These are phyloP conservation scores for Geotrichum siamense DNA, from an alignment of 1,139 yeast genomes.

Conservation along the genomic window DNA sequence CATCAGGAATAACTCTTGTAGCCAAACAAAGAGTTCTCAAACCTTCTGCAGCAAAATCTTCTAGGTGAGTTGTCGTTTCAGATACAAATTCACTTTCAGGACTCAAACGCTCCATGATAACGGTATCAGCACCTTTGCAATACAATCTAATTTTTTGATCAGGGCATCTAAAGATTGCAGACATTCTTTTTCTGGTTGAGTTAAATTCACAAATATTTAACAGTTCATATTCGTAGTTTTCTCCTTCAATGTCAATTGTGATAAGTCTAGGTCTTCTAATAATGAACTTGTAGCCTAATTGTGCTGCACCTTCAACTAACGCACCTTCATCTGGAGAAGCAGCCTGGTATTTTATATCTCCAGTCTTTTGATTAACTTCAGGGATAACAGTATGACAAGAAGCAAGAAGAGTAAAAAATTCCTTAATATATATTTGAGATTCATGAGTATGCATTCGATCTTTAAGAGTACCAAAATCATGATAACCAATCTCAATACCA, in stretches of 20 bases:
- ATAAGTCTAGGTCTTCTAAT: conserved; percentile 83
- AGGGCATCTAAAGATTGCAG: conserved; percentile 88
- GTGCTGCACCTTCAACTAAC: conserved; percentile 91
- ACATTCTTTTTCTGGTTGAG: conserved; percentile 96
- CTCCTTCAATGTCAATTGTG: conserved; percentile 49
- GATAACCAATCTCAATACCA: conserved; percentile 75
- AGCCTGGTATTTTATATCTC: conserved; percentile 80
- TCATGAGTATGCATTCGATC: conserved; percentile 42
- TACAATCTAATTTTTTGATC: conserved; percentile 85
- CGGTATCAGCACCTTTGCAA: conserved; percentile 98
- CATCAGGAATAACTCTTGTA: conserved; percentile 67
- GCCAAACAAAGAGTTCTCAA: conserved; percentile 92
- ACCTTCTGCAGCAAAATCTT: conserved; percentile 96
- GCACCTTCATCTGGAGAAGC: conserved; percentile 99
- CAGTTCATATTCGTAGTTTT: conserved; percentile 59
- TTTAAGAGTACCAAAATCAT: conserved; percentile 61
- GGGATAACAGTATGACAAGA: conserved; percentile 98
- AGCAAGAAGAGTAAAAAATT: conserved; percentile 75
- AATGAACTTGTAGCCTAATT: conserved; percentile 73
- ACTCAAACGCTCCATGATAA: conserved; percentile 75
- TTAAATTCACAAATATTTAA: conserved; percentile 93
- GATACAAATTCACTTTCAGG: conserved; percentile 72
- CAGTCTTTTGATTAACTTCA: conserved; percentile 49
- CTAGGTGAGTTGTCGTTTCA: conserved; percentile 78
- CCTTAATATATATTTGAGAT: conserved; percentile 62